A percentile compares a stretch with the other conserved stretches of the same genome.
Conservation (phyloP, 2,329 filamentous ascomycete genomes). For the Aspergillus spinulosporus region DNA sequence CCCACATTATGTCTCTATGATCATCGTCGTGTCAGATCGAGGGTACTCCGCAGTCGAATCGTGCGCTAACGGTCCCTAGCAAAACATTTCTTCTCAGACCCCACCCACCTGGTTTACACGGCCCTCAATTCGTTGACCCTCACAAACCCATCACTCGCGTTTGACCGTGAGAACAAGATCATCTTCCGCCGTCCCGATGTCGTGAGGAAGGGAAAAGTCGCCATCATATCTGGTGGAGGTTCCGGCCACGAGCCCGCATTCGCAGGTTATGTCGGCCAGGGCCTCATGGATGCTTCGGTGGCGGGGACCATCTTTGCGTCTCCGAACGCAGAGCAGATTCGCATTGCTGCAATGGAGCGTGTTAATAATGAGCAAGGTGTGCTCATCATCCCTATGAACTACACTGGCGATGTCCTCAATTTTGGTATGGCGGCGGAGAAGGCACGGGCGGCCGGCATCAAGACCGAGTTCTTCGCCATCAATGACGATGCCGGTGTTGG, state of each 20-base stretch:
- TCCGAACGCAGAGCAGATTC: constrained; percentile 78
- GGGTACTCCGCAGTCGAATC: neutral
- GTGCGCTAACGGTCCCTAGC: constrained; percentile 32
- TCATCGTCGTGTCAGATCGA: constrained; percentile 13
- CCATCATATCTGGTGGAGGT: constrained; percentile 83
- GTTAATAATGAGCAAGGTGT: constrained; percentile 73
- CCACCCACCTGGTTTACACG: constrained; percentile 72
- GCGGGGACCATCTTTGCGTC: constrained; percentile 86
- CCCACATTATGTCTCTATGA: constrained; percentile 2
- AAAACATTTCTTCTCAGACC: constrained; percentile 90
- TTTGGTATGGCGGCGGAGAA: constrained; percentile 95
- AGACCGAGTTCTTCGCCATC: constrained; percentile 86
- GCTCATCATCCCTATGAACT: constrained; percentile 92
- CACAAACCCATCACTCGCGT: constrained; percentile 79
- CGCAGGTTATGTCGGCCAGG: constrained; percentile 77
- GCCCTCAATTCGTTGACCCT: constrained; percentile 76
- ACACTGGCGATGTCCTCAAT: constrained; percentile 85
- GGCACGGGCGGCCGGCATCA: constrained; percentile 73
- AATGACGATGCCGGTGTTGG: constrained; percentile 92
- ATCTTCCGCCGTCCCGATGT: constrained; percentile 68
- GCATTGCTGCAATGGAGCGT: constrained; percentile 69
- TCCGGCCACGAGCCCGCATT: constrained; percentile 90
- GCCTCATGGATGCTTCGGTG: constrained; percentile 76
- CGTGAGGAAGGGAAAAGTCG: constrained; percentile 62
- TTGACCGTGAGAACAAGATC: constrained; percentile 79